Evolutionary conservation across 164 flowering plant species (phyloP).

Genomic region (Stephania cephalantha): DNA sequence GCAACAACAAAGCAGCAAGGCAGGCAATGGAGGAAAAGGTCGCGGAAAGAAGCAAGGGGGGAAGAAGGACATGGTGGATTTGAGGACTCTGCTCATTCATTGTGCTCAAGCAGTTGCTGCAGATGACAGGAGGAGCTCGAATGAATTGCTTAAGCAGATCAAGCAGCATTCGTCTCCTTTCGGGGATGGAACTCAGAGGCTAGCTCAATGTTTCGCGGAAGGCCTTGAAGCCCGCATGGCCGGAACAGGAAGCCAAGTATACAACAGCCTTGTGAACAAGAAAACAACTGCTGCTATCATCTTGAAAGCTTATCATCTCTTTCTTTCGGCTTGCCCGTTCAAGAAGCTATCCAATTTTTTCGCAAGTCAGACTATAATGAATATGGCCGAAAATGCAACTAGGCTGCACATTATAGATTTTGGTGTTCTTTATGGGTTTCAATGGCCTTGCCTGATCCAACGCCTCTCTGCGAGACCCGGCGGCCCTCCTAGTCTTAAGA

Average conservation of each 20-base stretch:
- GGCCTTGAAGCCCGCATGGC: constrained; percentile 87
- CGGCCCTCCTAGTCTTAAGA: constrained; percentile 73
- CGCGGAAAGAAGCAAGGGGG: constrained; percentile 51
- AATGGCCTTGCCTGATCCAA: constrained; percentile 83
- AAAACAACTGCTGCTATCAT: constrained; percentile 55
- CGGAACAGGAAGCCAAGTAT: constrained; percentile 80
- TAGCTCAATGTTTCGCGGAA: constrained; percentile 70
- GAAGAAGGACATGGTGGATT: constrained; percentile 70
- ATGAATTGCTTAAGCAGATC: constrained; percentile 64
- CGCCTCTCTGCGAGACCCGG: constrained; percentile 45
- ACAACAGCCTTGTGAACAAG: constrained; percentile 42
- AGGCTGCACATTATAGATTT: constrained; percentile 75
- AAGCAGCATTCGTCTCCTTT: constrained; percentile 68
- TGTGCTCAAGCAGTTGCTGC: constrained; percentile 88
- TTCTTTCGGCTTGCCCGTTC: constrained; percentile 70
- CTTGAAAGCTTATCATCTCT: constrained; percentile 66
- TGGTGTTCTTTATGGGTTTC: constrained; percentile 86
- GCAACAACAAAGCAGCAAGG: constrained; percentile 23
- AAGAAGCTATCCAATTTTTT: constrained; percentile 57
- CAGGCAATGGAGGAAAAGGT: constrained; percentile 35
- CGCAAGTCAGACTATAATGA: constrained; percentile 45
- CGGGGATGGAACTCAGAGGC: constrained; percentile 77
- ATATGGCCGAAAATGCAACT: constrained; percentile 26
- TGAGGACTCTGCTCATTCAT: constrained; percentile 59
- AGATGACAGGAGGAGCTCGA: constrained; percentile 58